phyloP scores from a whole-genome alignment of 352 stramenopile genomes.

The Phytopythium montanum region DNA sequence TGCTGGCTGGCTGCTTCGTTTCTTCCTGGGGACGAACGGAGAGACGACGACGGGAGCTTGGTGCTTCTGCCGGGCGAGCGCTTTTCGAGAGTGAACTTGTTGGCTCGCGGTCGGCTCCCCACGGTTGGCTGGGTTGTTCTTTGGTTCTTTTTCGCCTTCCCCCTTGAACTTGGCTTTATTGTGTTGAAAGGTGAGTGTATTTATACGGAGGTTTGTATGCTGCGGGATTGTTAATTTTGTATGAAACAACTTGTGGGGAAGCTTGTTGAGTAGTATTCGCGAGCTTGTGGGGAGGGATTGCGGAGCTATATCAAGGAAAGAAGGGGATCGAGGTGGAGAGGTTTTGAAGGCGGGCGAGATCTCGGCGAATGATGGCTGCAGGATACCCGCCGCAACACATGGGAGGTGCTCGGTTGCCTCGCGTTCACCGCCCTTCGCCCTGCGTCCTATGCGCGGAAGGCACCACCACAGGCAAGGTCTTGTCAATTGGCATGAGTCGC shows the following conservation, averaged over 20 bases:
- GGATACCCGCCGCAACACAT: background rate
- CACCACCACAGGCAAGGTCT: background rate
- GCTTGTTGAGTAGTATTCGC: background rate
- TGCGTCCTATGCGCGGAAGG: background rate
- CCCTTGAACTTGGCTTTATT: background rate
- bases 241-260: background rate
- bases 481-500: background rate
- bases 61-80: constrained; percentile 7
- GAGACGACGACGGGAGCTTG: background rate
- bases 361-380: background rate
- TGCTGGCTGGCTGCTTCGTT: constrained; percentile 2
- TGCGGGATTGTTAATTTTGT: too few species aligned
- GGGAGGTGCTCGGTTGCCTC: too few species aligned
- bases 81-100: constrained; percentile 13
- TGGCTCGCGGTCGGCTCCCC: constrained; percentile 1
- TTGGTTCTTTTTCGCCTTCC: constrained; percentile 4
- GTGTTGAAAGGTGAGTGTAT: too few species aligned
- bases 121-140: constrained; percentile 11
- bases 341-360: background rate
- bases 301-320: constrained; percentile 2
- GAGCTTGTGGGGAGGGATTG: background rate
- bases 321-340: background rate
- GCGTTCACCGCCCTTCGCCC: too few species aligned
- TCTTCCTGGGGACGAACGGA: background rate
- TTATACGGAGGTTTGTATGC: background rate